Percentiles rank a stretch among this genome's conserved stretches.
phyloP scores from a whole-genome alignment of 2,329 filamentous ascomycete species.

The Epichloe bromicola region DNA sequence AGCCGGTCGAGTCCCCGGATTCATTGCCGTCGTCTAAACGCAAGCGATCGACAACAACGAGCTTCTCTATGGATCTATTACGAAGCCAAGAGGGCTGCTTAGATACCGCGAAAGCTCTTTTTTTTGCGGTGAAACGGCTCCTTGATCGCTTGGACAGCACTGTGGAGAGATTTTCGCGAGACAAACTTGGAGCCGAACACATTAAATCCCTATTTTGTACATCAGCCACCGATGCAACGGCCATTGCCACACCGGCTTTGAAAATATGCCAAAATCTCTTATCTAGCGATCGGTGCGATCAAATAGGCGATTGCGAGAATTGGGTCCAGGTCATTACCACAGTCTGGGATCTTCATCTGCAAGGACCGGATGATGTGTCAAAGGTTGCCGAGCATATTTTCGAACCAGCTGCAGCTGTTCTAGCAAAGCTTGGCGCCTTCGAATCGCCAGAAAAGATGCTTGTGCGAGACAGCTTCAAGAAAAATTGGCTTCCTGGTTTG shows the following conservation, averaged over 20 bases:
- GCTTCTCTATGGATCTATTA: constrained; percentile 28
- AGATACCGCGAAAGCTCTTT: constrained; percentile 33
- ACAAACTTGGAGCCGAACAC: constrained; percentile 43
- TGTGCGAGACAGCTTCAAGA: constrained; percentile 10
- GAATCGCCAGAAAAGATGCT: constrained; percentile 7
- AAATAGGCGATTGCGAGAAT: constrained; percentile 23
- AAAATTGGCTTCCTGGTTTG: constrained; percentile 33
- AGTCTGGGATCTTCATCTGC: constrained; percentile 43
- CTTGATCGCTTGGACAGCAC: constrained; percentile 30
- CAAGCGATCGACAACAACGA: constrained; percentile 27
- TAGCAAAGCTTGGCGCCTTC: constrained; percentile 27
- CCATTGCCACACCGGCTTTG: constrained; percentile 32
- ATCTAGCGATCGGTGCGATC: constrained; percentile 17
- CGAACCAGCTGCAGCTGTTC: constrained; percentile 20
- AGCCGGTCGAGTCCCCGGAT: constrained; percentile 15
- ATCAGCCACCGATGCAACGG: constrained; percentile 32
- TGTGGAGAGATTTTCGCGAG: constrained; percentile 23
- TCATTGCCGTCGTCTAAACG: constrained; percentile 24
- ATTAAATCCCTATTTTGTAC: constrained; percentile 43
- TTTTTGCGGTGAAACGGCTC: constrained; percentile 32
- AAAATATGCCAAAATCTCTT: constrained; percentile 29
- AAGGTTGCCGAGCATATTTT: constrained; percentile 38
- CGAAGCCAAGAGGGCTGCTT: constrained; percentile 28
- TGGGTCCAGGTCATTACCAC: constrained; percentile 35
- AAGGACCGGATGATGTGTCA: constrained; percentile 30